These are phyloP conservation scores for Exophiala dermatitidis DNA, from an alignment of 2,329 filamentous ascomycete species.

Conservation along the genomic window DNA sequence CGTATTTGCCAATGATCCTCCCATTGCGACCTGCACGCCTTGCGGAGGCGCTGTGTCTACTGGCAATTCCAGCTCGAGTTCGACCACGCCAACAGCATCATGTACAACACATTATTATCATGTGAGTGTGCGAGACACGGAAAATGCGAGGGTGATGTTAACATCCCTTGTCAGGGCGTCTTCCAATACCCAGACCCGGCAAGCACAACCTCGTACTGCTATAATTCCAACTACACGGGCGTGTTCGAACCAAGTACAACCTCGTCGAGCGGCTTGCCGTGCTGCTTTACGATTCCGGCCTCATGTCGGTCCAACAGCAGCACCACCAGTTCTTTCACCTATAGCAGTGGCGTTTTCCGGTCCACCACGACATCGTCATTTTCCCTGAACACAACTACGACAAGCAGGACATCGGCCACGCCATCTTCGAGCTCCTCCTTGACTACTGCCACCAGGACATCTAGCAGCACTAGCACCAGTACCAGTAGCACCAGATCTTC, in stretches of 20 bases:
- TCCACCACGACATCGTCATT: conserved; percentile 9
- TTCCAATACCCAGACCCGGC: conserved; percentile 16
- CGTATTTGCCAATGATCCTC: conserved; percentile 21
- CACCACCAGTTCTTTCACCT: conserved; percentile 14
- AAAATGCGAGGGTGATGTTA: background rate
- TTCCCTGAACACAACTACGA: background rate
- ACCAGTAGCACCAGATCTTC: background rate
- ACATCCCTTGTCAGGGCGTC: conserved; percentile 13
- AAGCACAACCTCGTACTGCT: conserved; percentile 12
- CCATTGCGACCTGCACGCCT: conserved; percentile 21
- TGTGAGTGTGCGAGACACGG: conserved; percentile 6
- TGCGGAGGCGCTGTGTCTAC: conserved; percentile 13
- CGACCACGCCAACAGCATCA: conserved; percentile 5
- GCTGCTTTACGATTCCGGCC: conserved; percentile 20
- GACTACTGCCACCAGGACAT: conserved; percentile 1
- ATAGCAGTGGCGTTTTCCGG: conserved; percentile 19
- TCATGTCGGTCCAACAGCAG: conserved; percentile 16
- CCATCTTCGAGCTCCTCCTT: conserved; percentile 6
- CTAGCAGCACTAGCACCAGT: background rate
- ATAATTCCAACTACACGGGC: conserved; percentile 19
- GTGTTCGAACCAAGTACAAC: conserved; percentile 11
- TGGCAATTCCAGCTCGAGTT: background rate
- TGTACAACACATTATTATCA: conserved; percentile 15
- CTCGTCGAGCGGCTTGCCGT: conserved; percentile 16
- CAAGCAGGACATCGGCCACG: conserved; percentile 1